Conservation (phyloP, 1,139 yeast genomes). For the Saccharomyces hybrid region DNA sequence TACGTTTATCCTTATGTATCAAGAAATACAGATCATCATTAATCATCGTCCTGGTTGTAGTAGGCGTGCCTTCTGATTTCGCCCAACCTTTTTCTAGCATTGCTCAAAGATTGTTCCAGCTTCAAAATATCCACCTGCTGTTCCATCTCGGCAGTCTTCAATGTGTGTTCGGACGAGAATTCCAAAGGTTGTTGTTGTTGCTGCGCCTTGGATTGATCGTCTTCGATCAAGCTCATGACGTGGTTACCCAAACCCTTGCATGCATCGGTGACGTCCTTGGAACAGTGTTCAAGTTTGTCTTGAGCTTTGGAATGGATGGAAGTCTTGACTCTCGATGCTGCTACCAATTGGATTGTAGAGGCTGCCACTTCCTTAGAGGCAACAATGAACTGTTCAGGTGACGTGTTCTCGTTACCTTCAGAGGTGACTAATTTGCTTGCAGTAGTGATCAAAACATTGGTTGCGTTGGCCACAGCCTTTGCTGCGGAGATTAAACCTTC, state of each 20-base stretch:
- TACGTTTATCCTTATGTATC: not conserved
- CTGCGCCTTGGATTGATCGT: not conserved
- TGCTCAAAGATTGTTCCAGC: conserved; percentile 46
- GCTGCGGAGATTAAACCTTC: conserved; percentile 91
- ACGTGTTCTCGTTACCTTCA: conserved; percentile 36
- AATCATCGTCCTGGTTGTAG: conserved; percentile 6
- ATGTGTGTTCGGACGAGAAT: conserved; percentile 71
- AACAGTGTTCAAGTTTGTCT: conserved; percentile 61
- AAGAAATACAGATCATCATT: conserved; percentile 6
- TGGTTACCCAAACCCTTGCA: conserved; percentile 48
- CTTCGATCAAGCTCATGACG: conserved; percentile 8
- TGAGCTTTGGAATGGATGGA: conserved; percentile 71
- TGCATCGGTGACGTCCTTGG: conserved; percentile 62
- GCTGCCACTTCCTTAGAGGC: conserved; percentile 92
- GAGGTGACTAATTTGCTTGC: conserved; percentile 72
- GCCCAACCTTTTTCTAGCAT: conserved; percentile 73
- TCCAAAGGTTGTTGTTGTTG: conserved; percentile 46
- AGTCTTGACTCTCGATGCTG: conserved; percentile 86
- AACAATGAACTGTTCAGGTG: conserved; percentile 80
- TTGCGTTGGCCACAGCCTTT: conserved; percentile 78
- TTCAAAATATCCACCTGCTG: conserved; percentile 87
- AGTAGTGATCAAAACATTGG: conserved; percentile 68
- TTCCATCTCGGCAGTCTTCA: conserved; percentile 84
- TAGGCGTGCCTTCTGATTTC: conserved; percentile 61
- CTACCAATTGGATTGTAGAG: conserved; percentile 86